phyloP scores from a whole-genome alignment of 2,329 filamentous ascomycete genomes.

The Meredithiella fracta region DNA sequence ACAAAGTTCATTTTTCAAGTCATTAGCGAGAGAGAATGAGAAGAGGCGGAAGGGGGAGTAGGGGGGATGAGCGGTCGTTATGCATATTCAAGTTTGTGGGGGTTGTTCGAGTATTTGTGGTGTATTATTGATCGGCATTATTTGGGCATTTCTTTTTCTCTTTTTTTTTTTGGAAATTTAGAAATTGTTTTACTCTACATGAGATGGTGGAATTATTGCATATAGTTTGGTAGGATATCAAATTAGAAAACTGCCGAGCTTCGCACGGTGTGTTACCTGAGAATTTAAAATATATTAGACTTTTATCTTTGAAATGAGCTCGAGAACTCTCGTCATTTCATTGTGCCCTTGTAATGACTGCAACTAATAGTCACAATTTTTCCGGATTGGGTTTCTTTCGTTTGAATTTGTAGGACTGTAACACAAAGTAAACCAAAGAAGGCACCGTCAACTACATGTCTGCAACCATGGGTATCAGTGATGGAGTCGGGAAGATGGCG shows the following conservation, averaged over 20 bases:
- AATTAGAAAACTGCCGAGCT: too few relatives aligned
- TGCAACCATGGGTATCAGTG: neutral
- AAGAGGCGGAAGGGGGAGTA: slow-evolving; percentile 14
- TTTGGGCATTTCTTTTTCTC: neutral
- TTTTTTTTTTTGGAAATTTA: neutral
- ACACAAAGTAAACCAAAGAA: too few relatives aligned
- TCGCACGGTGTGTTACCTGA: too few relatives aligned
- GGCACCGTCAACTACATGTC: too few relatives aligned
- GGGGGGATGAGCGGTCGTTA: neutral
- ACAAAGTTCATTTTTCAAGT: slow-evolving; percentile 26
- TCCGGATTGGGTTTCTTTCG: too few relatives aligned
- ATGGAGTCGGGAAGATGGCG: neutral
- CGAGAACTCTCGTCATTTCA: too few relatives aligned
- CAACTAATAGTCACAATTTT: too few relatives aligned
- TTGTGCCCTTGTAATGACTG: too few relatives aligned
- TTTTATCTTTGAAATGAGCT: too few relatives aligned
- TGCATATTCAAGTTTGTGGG: neutral
- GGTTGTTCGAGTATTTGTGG: neutral
- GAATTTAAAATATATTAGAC: too few relatives aligned
- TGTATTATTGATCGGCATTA: neutral
- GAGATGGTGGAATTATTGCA: neutral
- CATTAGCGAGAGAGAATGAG: slow-evolving; percentile 26
- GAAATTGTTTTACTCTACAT: neutral
- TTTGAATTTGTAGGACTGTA: too few relatives aligned
- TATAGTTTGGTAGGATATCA: too few relatives aligned